phyloP scores from a whole-genome alignment of 2,329 filamentous ascomycete genomes.

The Volutella citrinella region DNA sequence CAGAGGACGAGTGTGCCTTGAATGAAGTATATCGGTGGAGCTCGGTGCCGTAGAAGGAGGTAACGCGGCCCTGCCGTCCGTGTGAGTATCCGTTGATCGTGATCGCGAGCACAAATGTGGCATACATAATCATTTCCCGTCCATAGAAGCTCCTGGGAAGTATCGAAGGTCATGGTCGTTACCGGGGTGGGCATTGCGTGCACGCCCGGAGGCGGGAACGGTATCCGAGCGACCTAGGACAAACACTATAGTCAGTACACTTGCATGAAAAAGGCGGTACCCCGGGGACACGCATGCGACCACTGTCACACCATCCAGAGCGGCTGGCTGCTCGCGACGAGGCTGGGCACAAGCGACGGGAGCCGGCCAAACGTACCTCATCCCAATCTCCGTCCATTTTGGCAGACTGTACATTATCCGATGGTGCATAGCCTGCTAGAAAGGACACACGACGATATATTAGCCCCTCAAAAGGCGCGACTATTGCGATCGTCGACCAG shows the following conservation, averaged over 20 bases:
- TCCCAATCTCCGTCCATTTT: conserved; percentile 68
- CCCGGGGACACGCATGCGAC: conserved; percentile 1
- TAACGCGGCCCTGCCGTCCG: conserved; percentile 69
- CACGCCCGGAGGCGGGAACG: conserved; percentile 72
- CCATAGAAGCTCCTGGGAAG: conserved; percentile 87
- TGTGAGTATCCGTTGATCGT: conserved; percentile 24
- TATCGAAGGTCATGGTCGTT: conserved; percentile 85
- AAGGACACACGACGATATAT: conserved; percentile 9
- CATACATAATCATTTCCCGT: conserved; percentile 84
- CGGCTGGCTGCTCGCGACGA: no score
- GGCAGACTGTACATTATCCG: conserved; percentile 36
- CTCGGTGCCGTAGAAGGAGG: conserved; percentile 83
- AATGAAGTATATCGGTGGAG: conserved; percentile 89
- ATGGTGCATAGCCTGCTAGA: conserved; percentile 29
- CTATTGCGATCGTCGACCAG: not conserved
- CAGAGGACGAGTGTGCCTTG: conserved; percentile 68
- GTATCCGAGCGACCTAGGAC: conserved; percentile 71
- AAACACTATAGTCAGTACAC: conserved; percentile 12
- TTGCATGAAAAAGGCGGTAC: not conserved
- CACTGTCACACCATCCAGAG: no score
- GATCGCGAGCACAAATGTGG: not conserved
- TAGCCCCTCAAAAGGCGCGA: conserved; percentile 12
- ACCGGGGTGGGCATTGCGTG: conserved; percentile 69
- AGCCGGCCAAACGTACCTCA: conserved; percentile 50
- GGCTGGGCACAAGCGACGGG: no score